Conservation (phyloP, 176 grass and related monocot species). For the Neostapfia colusana region DNA sequence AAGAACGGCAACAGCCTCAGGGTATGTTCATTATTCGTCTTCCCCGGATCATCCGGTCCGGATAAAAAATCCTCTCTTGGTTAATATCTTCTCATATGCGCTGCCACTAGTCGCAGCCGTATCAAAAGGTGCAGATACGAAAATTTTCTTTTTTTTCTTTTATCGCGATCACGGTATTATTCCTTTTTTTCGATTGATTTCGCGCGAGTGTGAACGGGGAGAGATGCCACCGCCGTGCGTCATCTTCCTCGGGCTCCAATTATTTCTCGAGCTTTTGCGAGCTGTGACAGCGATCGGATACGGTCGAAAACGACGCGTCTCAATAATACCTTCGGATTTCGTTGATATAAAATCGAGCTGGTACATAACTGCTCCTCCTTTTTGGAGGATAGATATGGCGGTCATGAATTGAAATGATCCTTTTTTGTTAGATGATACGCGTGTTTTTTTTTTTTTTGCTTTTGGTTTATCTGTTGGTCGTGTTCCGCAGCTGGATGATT, state of each 20-base stretch:
- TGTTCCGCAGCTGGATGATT: constrained; percentile 62
- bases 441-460: neutral
- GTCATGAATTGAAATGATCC: neutral
- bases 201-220: constrained; percentile 43
- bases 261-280: constrained; percentile 31
- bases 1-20: constrained; percentile 74
- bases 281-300: constrained; percentile 29
- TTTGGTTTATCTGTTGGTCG: neutral
- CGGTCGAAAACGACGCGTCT: constrained; percentile 23
- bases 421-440: neutral
- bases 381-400: neutral
- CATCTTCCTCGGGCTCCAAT: constrained; percentile 36
- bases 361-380: neutral
- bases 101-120: neutral
- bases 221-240: constrained; percentile 38
- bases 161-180: neutral
- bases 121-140: neutral
- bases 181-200: neutral
- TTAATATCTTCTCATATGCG: neutral
- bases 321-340: constrained; percentile 11
- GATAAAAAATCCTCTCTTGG: too few species aligned
- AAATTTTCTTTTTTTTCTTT: neutral
- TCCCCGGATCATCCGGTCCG: too few species aligned
- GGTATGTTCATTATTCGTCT: constrained; percentile 15
- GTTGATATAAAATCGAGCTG: neutral